These are phyloP conservation scores for Trichocladium uniseriatum DNA, from an alignment of 495 filamentous ascomycete species.

Conservation along the genomic window DNA sequence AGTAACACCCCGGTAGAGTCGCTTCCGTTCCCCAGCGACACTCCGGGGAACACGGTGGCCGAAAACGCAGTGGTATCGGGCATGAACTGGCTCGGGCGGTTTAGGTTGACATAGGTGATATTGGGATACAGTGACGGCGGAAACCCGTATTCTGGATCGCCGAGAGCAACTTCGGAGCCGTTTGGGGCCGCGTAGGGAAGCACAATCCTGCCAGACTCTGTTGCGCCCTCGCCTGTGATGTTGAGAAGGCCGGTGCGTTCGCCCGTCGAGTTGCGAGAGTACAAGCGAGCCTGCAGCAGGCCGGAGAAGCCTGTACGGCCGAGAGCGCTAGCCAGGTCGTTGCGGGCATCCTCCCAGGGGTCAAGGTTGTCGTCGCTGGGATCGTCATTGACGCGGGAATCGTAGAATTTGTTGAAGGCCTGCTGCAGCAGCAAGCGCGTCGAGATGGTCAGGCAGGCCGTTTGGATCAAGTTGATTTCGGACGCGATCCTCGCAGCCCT, in stretches of 20 bases:
- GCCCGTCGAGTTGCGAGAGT: slow-evolving; percentile 54
- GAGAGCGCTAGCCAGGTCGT: slow-evolving; percentile 56
- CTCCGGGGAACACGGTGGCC: slow-evolving; percentile 39
- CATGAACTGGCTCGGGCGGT: slow-evolving; percentile 28
- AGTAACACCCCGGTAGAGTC: slow-evolving; percentile 47
- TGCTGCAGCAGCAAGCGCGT: slow-evolving; percentile 60
- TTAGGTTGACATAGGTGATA: slow-evolving; percentile 48
- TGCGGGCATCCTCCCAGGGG: slow-evolving; percentile 41
- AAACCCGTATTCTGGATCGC: slow-evolving; percentile 51
- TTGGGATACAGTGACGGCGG: slow-evolving; percentile 65
- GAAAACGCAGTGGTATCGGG: slow-evolving; percentile 30
- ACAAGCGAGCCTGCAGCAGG: slow-evolving; percentile 58
- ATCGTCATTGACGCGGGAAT: slow-evolving; percentile 38
- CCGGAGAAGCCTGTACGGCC: slow-evolving; percentile 41
- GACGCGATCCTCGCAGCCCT: slow-evolving; percentile 75
- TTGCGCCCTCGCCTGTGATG: slow-evolving; percentile 41
- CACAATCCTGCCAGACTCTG: slow-evolving; percentile 26
- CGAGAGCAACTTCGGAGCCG: slow-evolving; percentile 48
- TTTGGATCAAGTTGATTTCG: slow-evolving; percentile 63
- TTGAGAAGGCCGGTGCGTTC: slow-evolving; percentile 46
- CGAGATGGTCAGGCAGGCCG: slow-evolving; percentile 54
- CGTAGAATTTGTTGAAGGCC: slow-evolving; percentile 53
- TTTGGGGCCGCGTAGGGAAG: slow-evolving; percentile 51
- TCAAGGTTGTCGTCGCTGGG: slow-evolving; percentile 33
- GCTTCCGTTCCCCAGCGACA: slow-evolving; percentile 43